A percentile compares a stretch with the other conserved stretches of the same genome.
Conservation (phyloP, 192 early-diverging fungal genomes). For the Entomortierella parvispora region DNA sequence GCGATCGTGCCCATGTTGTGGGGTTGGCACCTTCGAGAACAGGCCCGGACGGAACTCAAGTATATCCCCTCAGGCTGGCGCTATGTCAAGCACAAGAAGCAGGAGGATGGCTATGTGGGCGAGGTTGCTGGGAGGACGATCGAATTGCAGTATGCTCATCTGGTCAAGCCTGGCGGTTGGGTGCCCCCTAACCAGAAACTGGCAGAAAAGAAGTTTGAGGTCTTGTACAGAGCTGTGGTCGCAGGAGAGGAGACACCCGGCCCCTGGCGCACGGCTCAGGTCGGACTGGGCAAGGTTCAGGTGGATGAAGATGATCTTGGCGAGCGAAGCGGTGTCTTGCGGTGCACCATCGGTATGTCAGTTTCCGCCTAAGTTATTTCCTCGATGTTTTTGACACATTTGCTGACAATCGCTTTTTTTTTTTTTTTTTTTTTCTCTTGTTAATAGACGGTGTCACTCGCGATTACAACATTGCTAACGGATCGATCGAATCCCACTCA, state of each 20-base stretch:
- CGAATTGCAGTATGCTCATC: constrained; percentile 59
- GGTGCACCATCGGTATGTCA: constrained; percentile 56
- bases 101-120: constrained; percentile 42
- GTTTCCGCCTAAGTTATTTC: background rate
- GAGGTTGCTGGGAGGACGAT: constrained; percentile 43
- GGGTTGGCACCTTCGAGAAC: constrained; percentile 59
- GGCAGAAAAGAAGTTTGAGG: constrained; percentile 52
- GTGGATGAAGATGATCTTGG: constrained; percentile 55
- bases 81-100: constrained; percentile 59
- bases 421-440: background rate
- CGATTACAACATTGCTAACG: constrained; percentile 60
- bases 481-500: constrained; percentile 30
- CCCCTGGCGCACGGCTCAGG: constrained; percentile 35
- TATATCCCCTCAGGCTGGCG: constrained; percentile 62
- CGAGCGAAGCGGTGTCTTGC: constrained; percentile 52
- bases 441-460: constrained; percentile 57
- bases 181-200: constrained; percentile 48
- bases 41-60: constrained; percentile 53
- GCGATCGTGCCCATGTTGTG: constrained; percentile 59
- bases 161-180: constrained; percentile 41
- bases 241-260: constrained; percentile 27
- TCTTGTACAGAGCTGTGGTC: constrained; percentile 33
- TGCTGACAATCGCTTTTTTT: too few species aligned
- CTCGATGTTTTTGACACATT: too few species aligned
- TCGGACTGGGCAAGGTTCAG: constrained; percentile 42